Evolutionary conservation across 1,284 basidiomycete genomes (phyloP), one percentile per base, ranked within the genome.

Genomic region (Puccinia horiana): DNA sequence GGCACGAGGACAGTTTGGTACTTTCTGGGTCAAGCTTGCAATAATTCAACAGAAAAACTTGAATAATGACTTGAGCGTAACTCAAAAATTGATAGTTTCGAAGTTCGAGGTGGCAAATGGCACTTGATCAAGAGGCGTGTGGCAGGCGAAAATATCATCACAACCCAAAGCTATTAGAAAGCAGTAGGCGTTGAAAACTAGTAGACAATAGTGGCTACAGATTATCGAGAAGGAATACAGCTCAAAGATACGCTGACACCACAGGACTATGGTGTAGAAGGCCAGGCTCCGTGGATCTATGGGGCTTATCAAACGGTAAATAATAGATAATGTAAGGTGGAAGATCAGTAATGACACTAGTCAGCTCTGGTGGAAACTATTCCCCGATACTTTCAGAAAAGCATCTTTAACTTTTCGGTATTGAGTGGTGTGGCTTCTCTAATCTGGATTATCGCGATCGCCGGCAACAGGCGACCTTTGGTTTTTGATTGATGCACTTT

Each of bases 141-240:
- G 26, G 69, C 32, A n/a, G 26, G 26, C 26, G 4, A 32, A 9
- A 61, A 35, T 65, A 40, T 18, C 35, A 40, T n/a, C 16, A 40
- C 69, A 40, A 47, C 14, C 18, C 6, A 11, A 72, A 72, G 42
- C 65, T 40, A 67, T 42, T 2, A 47, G 69, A 49, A 72, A 49
- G 14, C 26, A 72, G 69, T 26, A 72, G 47, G 42, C 20, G 32
- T 29, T 35, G n/a, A 32, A 70, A 37, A 40, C 8, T n/a, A 1
- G 16, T 67, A 47, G 58, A 61, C 1, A n/a, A 49, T 47, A 72
- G 23, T 47, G 14, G 14, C 20, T n/a, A 72, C 26, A 14, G n/a
- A 72, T 49, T 47, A 72, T 52, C 8, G 69, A 72, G 26, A 72
- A 72, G 49, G 69, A 72, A 72, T 47, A 29, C 42, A 52, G 42